Base-by-base conservation (phyloP, 2,329 filamentous ascomycete genomes). In the Pseudogymnoascus sp. region DNA sequence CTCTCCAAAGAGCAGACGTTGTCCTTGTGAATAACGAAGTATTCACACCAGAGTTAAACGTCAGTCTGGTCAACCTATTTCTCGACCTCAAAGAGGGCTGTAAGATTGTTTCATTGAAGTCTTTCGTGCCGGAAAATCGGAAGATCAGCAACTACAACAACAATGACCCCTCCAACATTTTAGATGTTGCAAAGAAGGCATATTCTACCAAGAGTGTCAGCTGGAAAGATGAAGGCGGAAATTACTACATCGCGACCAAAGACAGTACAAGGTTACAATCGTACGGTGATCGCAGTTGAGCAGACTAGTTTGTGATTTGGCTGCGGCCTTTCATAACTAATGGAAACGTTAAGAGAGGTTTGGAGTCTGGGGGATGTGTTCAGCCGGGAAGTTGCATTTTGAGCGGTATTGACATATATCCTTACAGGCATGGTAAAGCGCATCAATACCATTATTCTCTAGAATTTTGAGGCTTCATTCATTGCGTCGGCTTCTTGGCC, bases 11-110 rank as follows among this genome's bases (percentile, higher is more conserved):
- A 61, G 93, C 94, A 1, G 94, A 99, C 72, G 92, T 97, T n/a
- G 84, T 99, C 15, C 82, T 99, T 26, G 93, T 97, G 69, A 99
- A 99, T 78, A 99, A 99, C 76, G 92, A 97, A 75, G 94, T 92
- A 2, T 99, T 99, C 75, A 92, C 88, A 5, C 87, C 92, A 11
- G 82, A 87, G 68, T 83, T 97, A 61, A 99, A 97, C 75, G 88
- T 90, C 70, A 84, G 85, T 64, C 79, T 99, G 50, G 84, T 93
- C 66, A 85, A 90, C 68, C 90, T 96, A 78, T 97, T 99, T 70
- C 78, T 99, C 63, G 94, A 99, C 70, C 79, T 97, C 65, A 97
- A 97, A 75, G 82, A 89, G 61, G 93, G 93, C 2, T 92, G 89
- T 74, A 88, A 89, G 73, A 89, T 99, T 62, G 88, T 97, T 41